Conservation (phyloP, 805 yeast species). For the Candida berthetii region DNA sequence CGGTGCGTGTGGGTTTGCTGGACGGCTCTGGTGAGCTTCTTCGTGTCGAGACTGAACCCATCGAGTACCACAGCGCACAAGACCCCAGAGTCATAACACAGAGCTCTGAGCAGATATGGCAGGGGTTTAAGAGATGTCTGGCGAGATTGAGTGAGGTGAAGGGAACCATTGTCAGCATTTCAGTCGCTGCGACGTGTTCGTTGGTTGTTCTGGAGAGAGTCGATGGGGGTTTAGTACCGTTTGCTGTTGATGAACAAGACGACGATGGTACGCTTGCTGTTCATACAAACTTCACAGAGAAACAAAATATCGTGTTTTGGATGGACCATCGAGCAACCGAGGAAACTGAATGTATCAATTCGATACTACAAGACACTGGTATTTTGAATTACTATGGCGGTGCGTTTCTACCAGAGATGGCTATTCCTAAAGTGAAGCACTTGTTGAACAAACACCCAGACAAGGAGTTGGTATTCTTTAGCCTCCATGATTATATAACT, state of each 20-base stretch:
- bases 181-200: constrained; percentile 55
- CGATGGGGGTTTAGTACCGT: constrained; percentile 18
- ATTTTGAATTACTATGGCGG: constrained; percentile 31
- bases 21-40: constrained; percentile 13
- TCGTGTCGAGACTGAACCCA: constrained; percentile 8
- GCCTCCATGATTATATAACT: constrained; percentile 42
- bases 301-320: constrained; percentile 47
- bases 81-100: constrained; percentile 30
- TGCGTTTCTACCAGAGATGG: constrained; percentile 49
- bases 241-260: constrained; percentile 25
- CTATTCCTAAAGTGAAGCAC: constrained; percentile 43
- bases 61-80: constrained; percentile 15
- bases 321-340: constrained; percentile 44
- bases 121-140: constrained; percentile 22
- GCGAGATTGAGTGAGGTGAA: constrained; percentile 1
- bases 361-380: constrained; percentile 7
- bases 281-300: no score
- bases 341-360: constrained; percentile 24
- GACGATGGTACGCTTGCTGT: constrained; percentile 32
- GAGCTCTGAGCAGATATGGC: constrained; percentile 31
- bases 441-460: constrained; percentile 22
- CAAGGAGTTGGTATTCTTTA: constrained; percentile 33
- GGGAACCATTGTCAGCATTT: constrained; percentile 20
- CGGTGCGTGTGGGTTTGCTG: constrained; percentile 35
- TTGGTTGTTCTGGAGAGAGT: constrained; percentile 36